Conservation (phyloP, 345 rosid species). For the Syzygium aqueum region DNA sequence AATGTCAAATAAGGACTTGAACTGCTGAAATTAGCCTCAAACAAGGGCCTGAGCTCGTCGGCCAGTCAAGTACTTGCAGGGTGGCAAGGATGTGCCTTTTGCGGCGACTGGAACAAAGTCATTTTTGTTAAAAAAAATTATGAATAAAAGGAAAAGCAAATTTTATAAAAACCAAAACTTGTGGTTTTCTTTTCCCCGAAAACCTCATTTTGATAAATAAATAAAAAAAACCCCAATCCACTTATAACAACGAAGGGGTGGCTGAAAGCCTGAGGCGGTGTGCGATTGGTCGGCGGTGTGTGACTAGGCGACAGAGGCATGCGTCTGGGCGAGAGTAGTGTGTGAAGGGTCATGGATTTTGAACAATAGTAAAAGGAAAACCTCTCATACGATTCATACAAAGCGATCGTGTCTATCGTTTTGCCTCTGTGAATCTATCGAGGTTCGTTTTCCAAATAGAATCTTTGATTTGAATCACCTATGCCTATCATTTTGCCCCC, state of each 20-base stretch:
- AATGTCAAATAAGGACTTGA: not conserved
- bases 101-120: accelerated
- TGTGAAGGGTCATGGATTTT: not conserved
- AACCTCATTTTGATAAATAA: too few species aligned
- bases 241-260: not conserved
- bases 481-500: too few species aligned
- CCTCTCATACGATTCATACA: too few species aligned
- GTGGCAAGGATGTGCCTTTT: accelerated
- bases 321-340: not conserved
- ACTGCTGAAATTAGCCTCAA: not conserved
- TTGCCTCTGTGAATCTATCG: too few species aligned
- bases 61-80: too few species aligned
- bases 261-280: accelerated
- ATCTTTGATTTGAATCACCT: too few species aligned
- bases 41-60: accelerated
- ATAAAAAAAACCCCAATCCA: not conserved
- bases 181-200: not conserved
- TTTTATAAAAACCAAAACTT: too few species aligned
- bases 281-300: not conserved
- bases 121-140: too few species aligned
- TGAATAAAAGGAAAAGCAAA: too few species aligned
- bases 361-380: too few species aligned
- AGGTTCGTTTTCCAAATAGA: too few species aligned
- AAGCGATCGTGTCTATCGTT: too few species aligned
- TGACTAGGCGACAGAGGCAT: accelerated